phyloP scores from a whole-genome alignment of 1,139 yeast genomes.

The Debaryomyces robertsiae region DNA sequence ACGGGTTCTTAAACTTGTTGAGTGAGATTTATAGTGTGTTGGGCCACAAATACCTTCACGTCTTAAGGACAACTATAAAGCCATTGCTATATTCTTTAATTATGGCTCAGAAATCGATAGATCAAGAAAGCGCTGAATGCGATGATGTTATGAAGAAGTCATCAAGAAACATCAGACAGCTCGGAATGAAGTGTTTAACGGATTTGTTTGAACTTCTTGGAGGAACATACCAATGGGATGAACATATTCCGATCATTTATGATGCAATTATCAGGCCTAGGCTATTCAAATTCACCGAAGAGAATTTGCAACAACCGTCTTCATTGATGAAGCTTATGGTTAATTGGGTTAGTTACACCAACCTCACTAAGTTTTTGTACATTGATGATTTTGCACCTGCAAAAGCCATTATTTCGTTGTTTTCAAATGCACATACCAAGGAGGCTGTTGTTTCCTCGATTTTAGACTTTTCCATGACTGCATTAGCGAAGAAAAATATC shows the following conservation, averaged over 20 bases:
- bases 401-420: slow-evolving; percentile 54
- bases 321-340: slow-evolving; percentile 70
- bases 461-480: slow-evolving; percentile 56
- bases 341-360: slow-evolving; percentile 58
- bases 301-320: slow-evolving; percentile 82
- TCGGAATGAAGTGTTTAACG: slow-evolving; percentile 60
- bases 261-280: slow-evolving; percentile 63
- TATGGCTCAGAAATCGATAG: slow-evolving; percentile 52
- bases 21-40: slow-evolving; percentile 63
- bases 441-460: slow-evolving; percentile 63
- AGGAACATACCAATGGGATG: slow-evolving; percentile 56
- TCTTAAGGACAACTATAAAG: slow-evolving; percentile 53
- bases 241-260: slow-evolving; percentile 55
- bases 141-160: slow-evolving; percentile 38
- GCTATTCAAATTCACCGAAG: slow-evolving; percentile 65
- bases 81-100: slow-evolving; percentile 64
- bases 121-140: slow-evolving; percentile 22
- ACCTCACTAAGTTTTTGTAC: slow-evolving; percentile 55
- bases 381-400: slow-evolving; percentile 60
- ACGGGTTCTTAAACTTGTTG: slow-evolving; percentile 73
- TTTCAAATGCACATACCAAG: slow-evolving; percentile 61
- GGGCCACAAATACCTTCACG: slow-evolving; percentile 58
- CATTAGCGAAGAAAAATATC: slow-evolving; percentile 37
- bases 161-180: slow-evolving; percentile 59
- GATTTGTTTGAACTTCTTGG: slow-evolving; percentile 54